Conservation (phyloP, 139 green algal genomes). For the Pycnococcus provasolii region DNA sequence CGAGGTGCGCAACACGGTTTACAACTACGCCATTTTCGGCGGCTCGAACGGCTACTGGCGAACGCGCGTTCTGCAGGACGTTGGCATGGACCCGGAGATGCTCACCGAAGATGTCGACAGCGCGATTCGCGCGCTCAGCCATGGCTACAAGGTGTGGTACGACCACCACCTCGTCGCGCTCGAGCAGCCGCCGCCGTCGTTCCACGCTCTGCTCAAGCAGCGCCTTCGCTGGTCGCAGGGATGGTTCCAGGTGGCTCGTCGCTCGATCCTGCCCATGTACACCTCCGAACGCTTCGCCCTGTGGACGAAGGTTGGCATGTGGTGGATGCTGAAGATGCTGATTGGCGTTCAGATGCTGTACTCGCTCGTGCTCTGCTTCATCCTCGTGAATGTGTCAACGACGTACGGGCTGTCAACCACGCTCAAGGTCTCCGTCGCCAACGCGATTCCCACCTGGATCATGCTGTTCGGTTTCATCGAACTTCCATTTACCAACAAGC, state of each 20-base stretch:
- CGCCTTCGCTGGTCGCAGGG: conserved; percentile 30
- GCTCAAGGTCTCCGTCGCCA: not conserved
- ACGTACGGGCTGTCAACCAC: not conserved
- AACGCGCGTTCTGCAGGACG: conserved; percentile 10
- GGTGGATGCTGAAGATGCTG: not conserved
- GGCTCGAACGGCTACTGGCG: conserved; percentile 30
- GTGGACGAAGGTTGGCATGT: conserved; percentile 14
- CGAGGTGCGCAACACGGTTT: conserved; percentile 3
- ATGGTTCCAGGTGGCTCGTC: conserved; percentile 28
- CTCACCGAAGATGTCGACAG: conserved; percentile 32
- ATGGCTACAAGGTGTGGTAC: conserved; percentile 2
- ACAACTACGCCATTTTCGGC: conserved; percentile 28
- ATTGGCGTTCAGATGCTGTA: not conserved
- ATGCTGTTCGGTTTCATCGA: not conserved
- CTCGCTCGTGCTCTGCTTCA: not conserved
- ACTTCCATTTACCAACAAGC: not conserved
- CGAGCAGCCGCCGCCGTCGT: not conserved
- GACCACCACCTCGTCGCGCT: not conserved
- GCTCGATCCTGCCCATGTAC: not conserved
- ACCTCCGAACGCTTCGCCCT: conserved; percentile 9
- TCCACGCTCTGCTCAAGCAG: conserved; percentile 16
- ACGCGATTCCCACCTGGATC: not conserved
- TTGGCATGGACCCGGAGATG: conserved; percentile 26
- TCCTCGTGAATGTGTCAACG: not conserved
- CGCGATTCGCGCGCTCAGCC: conserved; percentile 12